Base-by-base conservation (phyloP, 306 rosid species). In the Purshia tridentata region DNA sequence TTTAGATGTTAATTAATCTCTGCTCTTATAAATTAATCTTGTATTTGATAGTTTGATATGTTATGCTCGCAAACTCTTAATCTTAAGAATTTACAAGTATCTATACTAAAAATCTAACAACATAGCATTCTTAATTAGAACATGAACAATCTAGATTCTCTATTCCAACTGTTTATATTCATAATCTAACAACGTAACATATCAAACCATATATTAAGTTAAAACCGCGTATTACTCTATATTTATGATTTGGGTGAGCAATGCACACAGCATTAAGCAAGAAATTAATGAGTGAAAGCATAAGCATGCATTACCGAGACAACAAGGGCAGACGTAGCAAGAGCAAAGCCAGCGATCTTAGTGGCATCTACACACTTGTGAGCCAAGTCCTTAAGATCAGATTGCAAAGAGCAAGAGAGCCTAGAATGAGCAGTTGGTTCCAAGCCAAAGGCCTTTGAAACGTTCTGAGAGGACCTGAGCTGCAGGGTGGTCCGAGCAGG, bases 311-410 rank as follows among this genome's bases (percentile, higher is more conserved):
- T 88, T 29, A 95, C 99, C 77, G 99, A 91, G 70, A 95, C 98
- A 72, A 95, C 88, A 41, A 95, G 97, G 70, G 99, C 98, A 65
- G 99, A 95, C 67, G 99, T 90, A 63, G 98, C 99, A 71, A 95
- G 99, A 55, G 99, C 97, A 46, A 95, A 84, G 13, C 99, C 98
- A 3, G 99, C 98, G 61, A 95, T 82, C 81, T 95, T 95, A 68
- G 97, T 71, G 60, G 93, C 99, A 4, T 95, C 93, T 11, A 80
- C 76, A 76, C 81, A 91, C 65, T 88, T 95, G 15, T 84, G 75
- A 54, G 96, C 81, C 12, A 95, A 78, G 57, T 95, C 98, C 76
- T 91, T 90, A 49, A 87, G 53, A 75, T 87, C 84, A 44, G 86
- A 54, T 19, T 82, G 84, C 46, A 85, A 75, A 61, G 92, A 87